phyloP scores from a whole-genome alignment of 345 rosid species.

The Tarenaya hassleriana region DNA sequence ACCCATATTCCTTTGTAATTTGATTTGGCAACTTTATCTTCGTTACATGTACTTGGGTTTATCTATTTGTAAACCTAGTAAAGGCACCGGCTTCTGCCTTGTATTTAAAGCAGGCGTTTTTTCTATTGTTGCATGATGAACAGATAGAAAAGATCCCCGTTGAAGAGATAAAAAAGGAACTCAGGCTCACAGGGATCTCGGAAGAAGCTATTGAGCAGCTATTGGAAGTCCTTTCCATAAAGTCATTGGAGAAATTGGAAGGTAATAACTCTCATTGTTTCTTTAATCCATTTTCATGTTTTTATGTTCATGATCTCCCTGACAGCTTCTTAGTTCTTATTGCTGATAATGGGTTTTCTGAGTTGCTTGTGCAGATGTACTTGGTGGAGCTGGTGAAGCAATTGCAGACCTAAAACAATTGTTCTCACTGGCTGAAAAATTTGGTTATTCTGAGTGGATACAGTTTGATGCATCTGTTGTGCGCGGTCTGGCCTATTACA shows the following conservation, averaged over 20 bases:
- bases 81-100: too few species aligned
- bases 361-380: conserved; percentile 42
- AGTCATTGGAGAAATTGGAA: conserved; percentile 71
- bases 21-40: conserved; percentile 11
- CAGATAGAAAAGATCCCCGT: conserved; percentile 77
- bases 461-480: conserved; percentile 96
- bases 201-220: conserved; percentile 61
- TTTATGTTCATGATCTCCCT: too few species aligned
- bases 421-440: conserved; percentile 80
- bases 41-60: not conserved
- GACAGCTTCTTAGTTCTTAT: too few species aligned
- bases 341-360: not conserved
- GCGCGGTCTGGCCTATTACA: conserved; percentile 96
- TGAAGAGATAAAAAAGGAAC: conserved; percentile 69
- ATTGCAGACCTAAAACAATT: conserved; percentile 67
- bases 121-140: conserved; percentile 10
- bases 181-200: conserved; percentile 56
- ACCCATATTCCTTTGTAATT: conserved; percentile 12
- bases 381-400: conserved; percentile 86
- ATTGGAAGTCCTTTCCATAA: conserved; percentile 66
- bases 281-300: conserved; percentile 4
- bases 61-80: conserved; percentile 3
- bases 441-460: conserved; percentile 89
- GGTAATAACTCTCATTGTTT: conserved; percentile 32
- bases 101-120: too few species aligned